Conservation (phyloP, 2,329 filamentous ascomycete genomes). For the Aciculosporium take region DNA sequence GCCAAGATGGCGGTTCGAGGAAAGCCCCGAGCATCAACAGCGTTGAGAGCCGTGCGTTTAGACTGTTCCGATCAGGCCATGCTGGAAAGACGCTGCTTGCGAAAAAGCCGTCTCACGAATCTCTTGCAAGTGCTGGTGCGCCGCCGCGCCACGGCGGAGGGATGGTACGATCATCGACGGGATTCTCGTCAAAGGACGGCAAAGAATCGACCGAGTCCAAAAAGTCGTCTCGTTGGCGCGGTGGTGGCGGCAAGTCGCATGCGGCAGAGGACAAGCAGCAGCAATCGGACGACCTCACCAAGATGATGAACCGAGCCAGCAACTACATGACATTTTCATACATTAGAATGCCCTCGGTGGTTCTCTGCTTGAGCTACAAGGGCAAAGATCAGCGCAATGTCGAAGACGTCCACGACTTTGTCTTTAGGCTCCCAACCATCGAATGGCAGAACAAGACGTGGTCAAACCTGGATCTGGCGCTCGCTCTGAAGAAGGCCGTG, state of each 20-base stretch:
- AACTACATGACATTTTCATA: slow-evolving; percentile 97
- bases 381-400: slow-evolving; percentile 90
- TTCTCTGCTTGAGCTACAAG: slow-evolving; percentile 91
- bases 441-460: slow-evolving; percentile 98
- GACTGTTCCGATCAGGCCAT: slow-evolving; percentile 33
- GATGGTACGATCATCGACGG: slow-evolving; percentile 32
- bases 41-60: slow-evolving; percentile 28
- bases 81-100: slow-evolving; percentile 26
- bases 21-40: slow-evolving; percentile 37
- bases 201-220: slow-evolving; percentile 24
- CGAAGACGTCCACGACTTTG: slow-evolving; percentile 93
- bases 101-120: slow-evolving; percentile 44
- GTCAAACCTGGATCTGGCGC: slow-evolving; percentile 89
- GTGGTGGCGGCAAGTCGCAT: slow-evolving; percentile 35
- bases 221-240: slow-evolving; percentile 39
- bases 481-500: slow-evolving; percentile 87
- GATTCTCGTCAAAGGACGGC: slow-evolving; percentile 26
- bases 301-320: slow-evolving; percentile 90
- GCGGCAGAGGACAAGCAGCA: slow-evolving; percentile 43
- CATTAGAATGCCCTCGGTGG: slow-evolving; percentile 88
- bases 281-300: slow-evolving; percentile 75
- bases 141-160: slow-evolving; percentile 25
- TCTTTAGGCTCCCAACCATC: slow-evolving; percentile 85
- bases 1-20: slow-evolving; percentile 20
- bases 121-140: slow-evolving; percentile 28